These are phyloP conservation scores for Irpex rosettiformis DNA, from an alignment of 1,284 basidiomycete genomes.

Conservation along the genomic window DNA sequence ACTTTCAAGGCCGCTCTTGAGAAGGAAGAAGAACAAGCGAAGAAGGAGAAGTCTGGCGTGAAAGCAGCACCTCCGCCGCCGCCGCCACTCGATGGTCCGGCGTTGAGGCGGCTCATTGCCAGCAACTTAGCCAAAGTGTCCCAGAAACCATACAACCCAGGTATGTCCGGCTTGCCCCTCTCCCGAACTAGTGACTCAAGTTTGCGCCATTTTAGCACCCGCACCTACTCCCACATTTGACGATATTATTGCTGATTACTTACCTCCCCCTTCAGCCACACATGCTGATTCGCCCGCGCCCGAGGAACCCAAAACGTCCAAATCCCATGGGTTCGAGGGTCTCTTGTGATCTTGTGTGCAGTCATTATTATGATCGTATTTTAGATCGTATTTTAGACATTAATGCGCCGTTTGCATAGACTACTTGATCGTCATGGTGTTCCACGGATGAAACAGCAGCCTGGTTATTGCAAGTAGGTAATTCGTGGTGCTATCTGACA, in stretches of 20 bases:
- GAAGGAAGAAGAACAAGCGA: constrained; percentile 33
- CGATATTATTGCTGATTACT: constrained; percentile 68
- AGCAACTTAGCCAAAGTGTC: constrained; percentile 64
- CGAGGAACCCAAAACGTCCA: constrained; percentile 22
- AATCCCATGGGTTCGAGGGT: constrained; percentile 39
- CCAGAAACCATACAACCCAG: constrained; percentile 44
- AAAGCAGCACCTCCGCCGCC: constrained; percentile 21
- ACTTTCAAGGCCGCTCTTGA: constrained; percentile 53
- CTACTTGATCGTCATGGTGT: not conserved
- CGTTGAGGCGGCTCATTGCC: constrained; percentile 71
- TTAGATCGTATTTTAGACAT: not conserved
- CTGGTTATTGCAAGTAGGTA: too few species aligned
- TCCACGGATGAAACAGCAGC: too few species aligned
- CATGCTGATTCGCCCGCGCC: constrained; percentile 11
- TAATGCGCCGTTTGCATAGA: not conserved
- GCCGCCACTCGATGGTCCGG: constrained; percentile 60
- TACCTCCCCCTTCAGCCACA: constrained; percentile 34
- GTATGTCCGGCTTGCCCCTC: constrained; percentile 33
- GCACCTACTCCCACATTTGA: constrained; percentile 54
- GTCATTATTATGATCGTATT: not conserved
- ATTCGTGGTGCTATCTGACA: not conserved
- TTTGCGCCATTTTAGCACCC: constrained; percentile 28
- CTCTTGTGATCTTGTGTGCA: constrained; percentile 29
- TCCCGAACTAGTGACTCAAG: constrained; percentile 7
- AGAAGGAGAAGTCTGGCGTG: constrained; percentile 25